These are phyloP conservation scores for California macrophylla DNA, from an alignment of 441 rosid species.

Conservation along the genomic window DNA sequence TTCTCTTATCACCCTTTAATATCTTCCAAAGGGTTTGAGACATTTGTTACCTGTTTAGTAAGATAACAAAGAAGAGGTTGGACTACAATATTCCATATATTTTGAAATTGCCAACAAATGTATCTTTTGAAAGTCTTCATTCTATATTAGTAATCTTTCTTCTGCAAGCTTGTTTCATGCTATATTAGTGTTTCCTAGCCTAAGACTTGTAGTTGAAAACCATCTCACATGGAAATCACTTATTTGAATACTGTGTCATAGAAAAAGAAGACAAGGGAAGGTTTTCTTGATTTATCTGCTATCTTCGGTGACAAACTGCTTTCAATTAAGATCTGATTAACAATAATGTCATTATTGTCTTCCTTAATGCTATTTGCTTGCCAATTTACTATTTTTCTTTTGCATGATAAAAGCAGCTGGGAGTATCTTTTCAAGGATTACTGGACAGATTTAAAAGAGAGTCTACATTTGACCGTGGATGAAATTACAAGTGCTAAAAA, in stretches of 20 bases:
- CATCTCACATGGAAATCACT: neutral
- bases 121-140: too few relatives aligned
- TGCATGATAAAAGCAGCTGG: conserved; percentile 72
- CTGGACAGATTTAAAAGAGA: conserved; percentile 70
- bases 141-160: too few relatives aligned
- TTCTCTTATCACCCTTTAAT: too few relatives aligned
- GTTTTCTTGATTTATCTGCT: neutral
- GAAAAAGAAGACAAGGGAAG: neutral
- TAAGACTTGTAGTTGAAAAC: neutral
- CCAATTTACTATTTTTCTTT: neutral
- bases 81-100: too few relatives aligned
- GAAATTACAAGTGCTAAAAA: conserved; percentile 54
- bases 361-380: neutral
- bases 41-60: too few relatives aligned
- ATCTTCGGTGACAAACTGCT: neutral
- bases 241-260: neutral
- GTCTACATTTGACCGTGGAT: conserved; percentile 51
- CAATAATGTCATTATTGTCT: neutral
- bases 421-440: conserved; percentile 96
- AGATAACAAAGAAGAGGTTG: too few relatives aligned
- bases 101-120: too few relatives aligned
- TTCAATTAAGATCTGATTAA: neutral
- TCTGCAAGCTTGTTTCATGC: neutral
- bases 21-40: too few relatives aligned
- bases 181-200: neutral